These are phyloP conservation scores for Leccinum arenicola DNA, from an alignment of 768 basidiomycete species.

Conservation along the genomic window DNA sequence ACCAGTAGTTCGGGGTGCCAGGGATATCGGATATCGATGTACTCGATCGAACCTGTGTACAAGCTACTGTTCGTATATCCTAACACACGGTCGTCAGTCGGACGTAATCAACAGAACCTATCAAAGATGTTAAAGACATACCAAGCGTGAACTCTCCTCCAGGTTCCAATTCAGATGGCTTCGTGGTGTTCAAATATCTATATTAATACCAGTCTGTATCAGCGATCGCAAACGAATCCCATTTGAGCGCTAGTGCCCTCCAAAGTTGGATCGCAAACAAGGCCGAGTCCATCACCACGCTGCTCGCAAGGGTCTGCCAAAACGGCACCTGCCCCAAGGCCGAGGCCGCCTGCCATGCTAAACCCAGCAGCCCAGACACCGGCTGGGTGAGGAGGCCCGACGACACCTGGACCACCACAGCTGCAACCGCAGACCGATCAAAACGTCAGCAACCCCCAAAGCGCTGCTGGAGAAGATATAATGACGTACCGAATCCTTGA, in stretches of 20 bases:
- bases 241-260: background rate
- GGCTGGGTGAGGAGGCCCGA: constrained; percentile 38
- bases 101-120: background rate
- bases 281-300: constrained; percentile 33
- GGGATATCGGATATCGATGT: constrained; percentile 35
- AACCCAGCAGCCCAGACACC: constrained; percentile 52
- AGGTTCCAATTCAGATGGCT: constrained; percentile 45
- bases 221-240: background rate
- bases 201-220: background rate
- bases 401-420: constrained; percentile 37
- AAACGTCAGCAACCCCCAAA: background rate
- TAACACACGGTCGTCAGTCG: background rate
- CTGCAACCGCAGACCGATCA: constrained; percentile 15
- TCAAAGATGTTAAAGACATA: constrained; percentile 20
- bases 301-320: constrained; percentile 40
- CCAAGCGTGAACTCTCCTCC: constrained; percentile 77
- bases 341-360: constrained; percentile 47
- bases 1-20: background rate
- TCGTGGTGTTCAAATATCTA: constrained; percentile 45
- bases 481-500: constrained; percentile 41
- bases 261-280: constrained; percentile 46
- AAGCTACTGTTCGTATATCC: constrained; percentile 40
- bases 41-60: constrained; percentile 21
- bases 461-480: too few species aligned
- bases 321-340: constrained; percentile 44